A percentile compares a stretch with the other conserved stretches of the same genome.
phyloP scores from a whole-genome alignment of 108 stramenopile species.

The Cyclotella choctawhatcheeana region DNA sequence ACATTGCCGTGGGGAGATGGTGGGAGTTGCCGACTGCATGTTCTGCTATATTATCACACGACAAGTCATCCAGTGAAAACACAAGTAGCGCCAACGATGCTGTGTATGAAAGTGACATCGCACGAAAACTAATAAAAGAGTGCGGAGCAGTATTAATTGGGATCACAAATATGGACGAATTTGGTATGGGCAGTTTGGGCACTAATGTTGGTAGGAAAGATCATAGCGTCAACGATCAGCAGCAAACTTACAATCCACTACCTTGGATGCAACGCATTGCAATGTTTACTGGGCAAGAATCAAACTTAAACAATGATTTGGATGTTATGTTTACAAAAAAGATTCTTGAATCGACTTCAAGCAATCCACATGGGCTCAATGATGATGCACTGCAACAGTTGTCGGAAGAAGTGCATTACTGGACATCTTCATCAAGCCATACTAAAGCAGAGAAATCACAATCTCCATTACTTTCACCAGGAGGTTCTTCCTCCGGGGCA shows the following conservation, averaged over 20 bases:
- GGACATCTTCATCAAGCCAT: background rate
- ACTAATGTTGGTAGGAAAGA: conserved; percentile 48
- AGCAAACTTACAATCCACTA: conserved; percentile 72
- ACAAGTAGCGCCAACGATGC: background rate
- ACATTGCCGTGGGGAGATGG: conserved; percentile 79
- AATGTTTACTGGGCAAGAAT: background rate
- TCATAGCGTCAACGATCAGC: background rate
- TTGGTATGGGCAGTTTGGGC: conserved; percentile 95
- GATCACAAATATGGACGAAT: conserved; percentile 96
- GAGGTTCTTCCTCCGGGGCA: conserved; percentile 92
- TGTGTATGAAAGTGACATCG: conserved; percentile 87
- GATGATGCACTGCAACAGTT: conserved; percentile 32
- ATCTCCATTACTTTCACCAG: conserved; percentile 63
- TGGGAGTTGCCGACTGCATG: conserved; percentile 76
- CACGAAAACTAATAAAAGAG: conserved; percentile 57
- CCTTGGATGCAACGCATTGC: conserved; percentile 58
- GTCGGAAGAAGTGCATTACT: conserved; percentile 29
- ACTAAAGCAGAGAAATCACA: background rate
- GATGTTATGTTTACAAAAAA: conserved; percentile 23
- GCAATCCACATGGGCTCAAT: conserved; percentile 35
- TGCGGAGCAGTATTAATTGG: conserved; percentile 89
- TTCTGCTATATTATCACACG: conserved; percentile 84
- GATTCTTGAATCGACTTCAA: conserved; percentile 26
- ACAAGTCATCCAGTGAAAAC: background rate
- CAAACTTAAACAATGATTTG: background rate